Evolutionary conservation across 192 early-diverging fungal genomes (phyloP).

Genomic region (Gamsiella multidivaricata): DNA sequence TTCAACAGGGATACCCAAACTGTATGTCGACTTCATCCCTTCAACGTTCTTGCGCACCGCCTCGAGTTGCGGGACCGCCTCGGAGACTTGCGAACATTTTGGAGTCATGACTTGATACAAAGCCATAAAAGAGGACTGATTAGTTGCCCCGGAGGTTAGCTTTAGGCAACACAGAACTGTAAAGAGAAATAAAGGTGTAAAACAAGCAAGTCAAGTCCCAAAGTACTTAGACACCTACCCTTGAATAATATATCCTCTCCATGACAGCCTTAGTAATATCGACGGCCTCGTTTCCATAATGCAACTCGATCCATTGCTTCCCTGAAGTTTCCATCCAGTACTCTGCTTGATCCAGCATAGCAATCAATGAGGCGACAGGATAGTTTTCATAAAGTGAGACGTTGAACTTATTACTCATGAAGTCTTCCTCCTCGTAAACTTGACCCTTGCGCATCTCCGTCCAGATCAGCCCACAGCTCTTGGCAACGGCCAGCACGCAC

Average conservation of each 20-base stretch:
- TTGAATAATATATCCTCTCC: slow-evolving; percentile 25
- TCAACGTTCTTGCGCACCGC: slow-evolving; percentile 14
- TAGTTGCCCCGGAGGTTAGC: slow-evolving; percentile 45
- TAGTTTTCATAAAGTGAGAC: slow-evolving; percentile 59
- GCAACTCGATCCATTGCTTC: slow-evolving; percentile 46
- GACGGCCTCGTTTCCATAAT: slow-evolving; percentile 4
- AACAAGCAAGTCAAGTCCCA: too few species aligned
- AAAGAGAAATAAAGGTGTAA: not conserved
- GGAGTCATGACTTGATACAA: slow-evolving; percentile 58
- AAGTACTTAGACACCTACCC: slow-evolving; percentile 34
- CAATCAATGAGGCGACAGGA: slow-evolving; percentile 42
- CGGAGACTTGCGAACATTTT: slow-evolving; percentile 51
- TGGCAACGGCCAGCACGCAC: slow-evolving; percentile 60
- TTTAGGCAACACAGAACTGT: not conserved
- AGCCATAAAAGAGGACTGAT: slow-evolving; percentile 55
- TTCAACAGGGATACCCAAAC: slow-evolving; percentile 41
- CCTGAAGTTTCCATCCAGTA: slow-evolving; percentile 45
- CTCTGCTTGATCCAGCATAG: slow-evolving; percentile 52
- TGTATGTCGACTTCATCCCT: slow-evolving; percentile 27
- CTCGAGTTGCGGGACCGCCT: slow-evolving; percentile 46
- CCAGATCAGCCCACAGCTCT: slow-evolving; percentile 63
- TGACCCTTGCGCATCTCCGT: slow-evolving; percentile 67
- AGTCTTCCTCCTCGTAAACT: slow-evolving; percentile 73
- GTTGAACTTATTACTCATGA: slow-evolving; percentile 67
- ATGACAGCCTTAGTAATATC: slow-evolving; percentile 10